A percentile compares a stretch with the other conserved stretches of the same genome.
These are phyloP conservation scores for Daedaleopsis sinensis DNA, from an alignment of 768 basidiomycete species.

Conservation along the genomic window DNA sequence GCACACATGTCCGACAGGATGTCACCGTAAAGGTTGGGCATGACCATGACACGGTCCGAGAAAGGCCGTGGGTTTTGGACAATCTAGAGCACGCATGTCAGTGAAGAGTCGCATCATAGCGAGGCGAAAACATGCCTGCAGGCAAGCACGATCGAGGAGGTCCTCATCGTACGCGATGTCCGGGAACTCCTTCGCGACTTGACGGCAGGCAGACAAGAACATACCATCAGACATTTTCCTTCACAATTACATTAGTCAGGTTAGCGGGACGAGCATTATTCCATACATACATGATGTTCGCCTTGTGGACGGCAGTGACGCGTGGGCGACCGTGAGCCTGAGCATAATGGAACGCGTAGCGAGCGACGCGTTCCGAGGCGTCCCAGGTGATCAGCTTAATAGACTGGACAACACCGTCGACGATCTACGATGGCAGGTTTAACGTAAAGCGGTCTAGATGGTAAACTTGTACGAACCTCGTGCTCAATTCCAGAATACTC, in stretches of 20 bases:
- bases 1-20: slow-evolving; percentile 95
- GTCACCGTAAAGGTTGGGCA: slow-evolving; percentile 97
- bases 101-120: not conserved
- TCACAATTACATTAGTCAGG: slow-evolving; percentile 3
- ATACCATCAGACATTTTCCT: slow-evolving; percentile 99
- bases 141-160: slow-evolving; percentile 93
- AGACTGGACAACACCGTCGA: slow-evolving; percentile 98
- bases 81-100: slow-evolving; percentile 49
- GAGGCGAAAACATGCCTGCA: slow-evolving; percentile 58
- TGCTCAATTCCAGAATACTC: slow-evolving; percentile 99
- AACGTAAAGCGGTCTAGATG: not conserved
- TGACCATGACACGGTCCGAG: slow-evolving; percentile 98
- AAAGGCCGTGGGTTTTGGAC: slow-evolving; percentile 93
- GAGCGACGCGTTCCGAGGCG: slow-evolving; percentile 96
- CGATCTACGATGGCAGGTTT: slow-evolving; percentile 54
- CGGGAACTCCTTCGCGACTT: slow-evolving; percentile 95
- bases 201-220: slow-evolving; percentile 97
- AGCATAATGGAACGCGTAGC: slow-evolving; percentile 99
- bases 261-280: not conserved
- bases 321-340: slow-evolving; percentile 81
- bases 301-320: slow-evolving; percentile 99
- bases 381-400: slow-evolving; percentile 99
- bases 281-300: slow-evolving; percentile 89
- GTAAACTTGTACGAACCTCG: slow-evolving; percentile 58
- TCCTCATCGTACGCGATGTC: slow-evolving; percentile 95